Base-by-base conservation (phyloP, 805 yeast genomes). In the Metschnikowia anglica region DNA sequence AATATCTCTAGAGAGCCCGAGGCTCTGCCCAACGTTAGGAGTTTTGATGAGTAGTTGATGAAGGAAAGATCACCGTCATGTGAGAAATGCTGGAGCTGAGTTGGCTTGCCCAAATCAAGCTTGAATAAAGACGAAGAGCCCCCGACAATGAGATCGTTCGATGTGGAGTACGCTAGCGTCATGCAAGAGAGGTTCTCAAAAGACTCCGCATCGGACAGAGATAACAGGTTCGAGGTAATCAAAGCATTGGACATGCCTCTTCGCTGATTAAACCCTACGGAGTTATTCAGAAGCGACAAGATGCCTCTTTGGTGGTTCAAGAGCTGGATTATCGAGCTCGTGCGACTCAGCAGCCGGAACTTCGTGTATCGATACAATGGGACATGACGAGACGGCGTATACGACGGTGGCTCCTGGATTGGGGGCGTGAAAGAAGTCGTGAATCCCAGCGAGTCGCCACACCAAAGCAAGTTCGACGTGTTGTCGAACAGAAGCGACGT, bases 381-480 rank as follows among this genome's bases (percentile, higher is more conserved):
- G 19, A 55, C 46, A 34, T 51, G 48, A 49, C 43, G 35, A 6
- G 47, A 13, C 17, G 44, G 34, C 21, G 38, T 23, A 19, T 39
- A 43, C 6, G 24, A 47, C 25, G 37, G 48, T 46, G 35, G 54
- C 25, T 52, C 54, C 5, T 44, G 47, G 15, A 28, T 19, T n/a
- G 53, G 37, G 19, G 66, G 59, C 2, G 68, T 53, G 46, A 56
- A 65, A n/a, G 71, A 65, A 9, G 62, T 50, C 5, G 71, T 53
- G 49, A 55, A 59, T 3, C 90, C 86, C 28, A 68, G 72, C 1
- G 78, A 61, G 58, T 87, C 93, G 13, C 95, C 96, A 1, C 83
- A 73, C 98, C 98, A 91, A 2, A 90, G 59, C 34, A 93, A 67
- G 53, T 90, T 93, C 46, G 81, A 77, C n/a, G 74, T 65, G 27